Evolutionary conservation across 2,329 filamentous ascomycete genomes (phyloP), one percentile per base, ranked within the genome.

Genomic region (Setomelanomma holmii): DNA sequence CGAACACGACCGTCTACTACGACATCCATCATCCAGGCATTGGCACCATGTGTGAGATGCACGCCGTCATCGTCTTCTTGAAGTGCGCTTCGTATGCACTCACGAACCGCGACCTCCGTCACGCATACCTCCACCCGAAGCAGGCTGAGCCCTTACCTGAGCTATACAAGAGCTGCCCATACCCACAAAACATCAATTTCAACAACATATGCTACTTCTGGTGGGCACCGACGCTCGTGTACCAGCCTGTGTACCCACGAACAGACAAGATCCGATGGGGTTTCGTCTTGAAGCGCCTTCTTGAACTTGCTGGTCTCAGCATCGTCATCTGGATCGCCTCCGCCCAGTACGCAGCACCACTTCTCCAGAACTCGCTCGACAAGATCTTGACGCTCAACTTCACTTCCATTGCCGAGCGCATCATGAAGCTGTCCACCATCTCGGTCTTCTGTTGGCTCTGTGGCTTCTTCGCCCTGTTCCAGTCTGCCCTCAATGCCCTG

Each of bases 1-100:
- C 93, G 7, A 95, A 90, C 41, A 86, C 87, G 57, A 86, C 92
- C 16, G 93, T 99, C 16, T 99, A 96, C 79, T 93, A 88, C 75
- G 84, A 90, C 73, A 90, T 99, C 61, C 86, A 96, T 75, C 95
- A 99, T 75, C 95, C 95, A 0, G 84, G 96, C 16, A 96, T 99
- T 63, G 95, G 95, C 36, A 96, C 92, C 0, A 79, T 96, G 42
- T 92, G 90, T 58, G 90, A 98, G 75, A 78, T 96, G 55, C 95
- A 99, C 72, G 92, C 93, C 58, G 87, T 98, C 66, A 90, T 98
- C 49, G 93, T 98, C 44, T 97, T 93, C 88, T 84, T 99, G 67
- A 99, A 99, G 80, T 93, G 90, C 24, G 90, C 91, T 59, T 97
- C 93, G 0, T 99, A 98, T 71, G 95, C 93, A 20, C 90, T 98